Base-by-base conservation (phyloP, 2,329 filamentous ascomycete genomes). In the Dactylella cylindrospora region DNA sequence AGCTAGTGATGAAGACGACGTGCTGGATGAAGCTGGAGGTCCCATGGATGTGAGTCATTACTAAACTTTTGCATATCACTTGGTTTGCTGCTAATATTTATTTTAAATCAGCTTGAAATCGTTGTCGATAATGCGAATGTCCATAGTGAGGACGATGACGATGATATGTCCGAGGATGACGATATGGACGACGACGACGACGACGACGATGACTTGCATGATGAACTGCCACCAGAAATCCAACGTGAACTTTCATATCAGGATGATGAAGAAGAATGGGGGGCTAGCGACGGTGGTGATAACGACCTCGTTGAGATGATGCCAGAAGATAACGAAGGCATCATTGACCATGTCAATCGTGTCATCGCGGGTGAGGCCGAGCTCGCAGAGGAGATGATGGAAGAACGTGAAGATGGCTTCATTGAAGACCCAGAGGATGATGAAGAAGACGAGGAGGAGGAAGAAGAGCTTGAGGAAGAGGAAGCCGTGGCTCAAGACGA, bases 1-100 rank as follows among this genome's bases (percentile, higher is more conserved):
- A 0, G 81, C 80, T 66, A 95, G 90, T 69, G 91, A 94, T 70
- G 88, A 93, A 57, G 88, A 94, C 62, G 79, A 94, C 54, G 87
- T 87, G 22, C 49, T 53, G 26, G 65, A 65, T 15, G 65, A 68
- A 47, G 64, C 66, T 25, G 46, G 51, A n/a, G 49, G 51, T 12
- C 59, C 41, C 38, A 69, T 69, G 68, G 67, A 66, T 67, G 68
- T 70, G 57, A 65, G 68, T 66, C 38, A 38, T 20, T 45, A 15
- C 8, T 31, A 23, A 15, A 13, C 12, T 31, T 33, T 45, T 35
- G 12, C 12, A 8, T 25, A 31, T 3, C 8, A 15, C 22, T 38
- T 12, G 13, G 17, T 4, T 33, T 15, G 15, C 19, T 33, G 38
- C 53, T 49, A 51, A 61, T 32, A 25, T 19, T 23, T 20, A 3